Evolutionary conservation across 73 alveolate genomes (phyloP).

Genomic region (Symbiodinium natans): DNA sequence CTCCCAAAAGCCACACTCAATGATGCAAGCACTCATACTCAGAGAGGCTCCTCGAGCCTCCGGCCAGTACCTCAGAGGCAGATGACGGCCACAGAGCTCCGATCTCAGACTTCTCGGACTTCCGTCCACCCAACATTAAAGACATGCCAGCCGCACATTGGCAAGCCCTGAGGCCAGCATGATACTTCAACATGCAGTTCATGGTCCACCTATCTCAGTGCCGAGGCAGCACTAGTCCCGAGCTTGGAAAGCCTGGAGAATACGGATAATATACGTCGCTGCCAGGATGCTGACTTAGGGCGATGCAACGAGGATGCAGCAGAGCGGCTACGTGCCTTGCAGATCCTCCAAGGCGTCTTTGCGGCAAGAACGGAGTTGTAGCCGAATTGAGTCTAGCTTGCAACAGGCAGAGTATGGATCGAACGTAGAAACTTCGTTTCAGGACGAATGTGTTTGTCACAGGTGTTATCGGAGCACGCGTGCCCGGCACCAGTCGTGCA

Average conservation of each 20-base stretch:
- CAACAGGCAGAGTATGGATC: neutral
- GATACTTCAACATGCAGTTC: conserved; percentile 72
- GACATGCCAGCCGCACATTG: no score
- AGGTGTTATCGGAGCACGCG: neutral
- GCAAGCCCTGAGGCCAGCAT: conserved; percentile 64
- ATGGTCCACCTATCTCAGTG: conserved; percentile 34
- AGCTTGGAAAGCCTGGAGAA: no score
- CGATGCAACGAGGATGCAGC: conserved; percentile 46
- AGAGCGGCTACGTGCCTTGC: conserved; percentile 31
- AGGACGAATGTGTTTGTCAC: neutral
- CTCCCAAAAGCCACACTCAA: neutral
- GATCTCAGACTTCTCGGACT: no score
- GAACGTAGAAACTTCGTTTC: neutral
- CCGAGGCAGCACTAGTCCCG: neutral
- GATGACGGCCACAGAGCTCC: neutral
- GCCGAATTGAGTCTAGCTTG: no score
- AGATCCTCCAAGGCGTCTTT: conserved; percentile 21
- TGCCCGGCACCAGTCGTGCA: neutral
- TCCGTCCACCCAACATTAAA: no score
- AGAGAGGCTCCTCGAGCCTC: neutral
- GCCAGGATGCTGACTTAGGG: neutral
- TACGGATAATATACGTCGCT: no score
- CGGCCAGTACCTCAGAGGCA: neutral
- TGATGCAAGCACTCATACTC: neutral
- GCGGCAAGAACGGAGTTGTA: no score